Conservation (phyloP, 805 yeast genomes). For the Starmera caribaea region DNA sequence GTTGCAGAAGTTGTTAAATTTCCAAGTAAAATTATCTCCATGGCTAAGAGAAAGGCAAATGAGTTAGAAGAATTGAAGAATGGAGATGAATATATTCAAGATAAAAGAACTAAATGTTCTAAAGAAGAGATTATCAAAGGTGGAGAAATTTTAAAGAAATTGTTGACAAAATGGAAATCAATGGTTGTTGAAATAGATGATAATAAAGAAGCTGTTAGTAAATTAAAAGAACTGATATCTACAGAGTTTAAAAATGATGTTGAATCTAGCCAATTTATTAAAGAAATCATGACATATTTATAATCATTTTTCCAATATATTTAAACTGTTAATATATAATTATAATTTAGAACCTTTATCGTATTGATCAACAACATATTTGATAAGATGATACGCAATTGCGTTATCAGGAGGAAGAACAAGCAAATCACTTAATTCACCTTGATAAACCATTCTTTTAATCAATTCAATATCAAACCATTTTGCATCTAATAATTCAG, state of each 20-base stretch:
- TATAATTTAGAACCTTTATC: neutral
- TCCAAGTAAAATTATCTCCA: constrained; percentile 78
- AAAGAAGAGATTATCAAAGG: constrained; percentile 47
- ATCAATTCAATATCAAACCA: constrained; percentile 67
- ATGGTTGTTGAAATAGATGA: constrained; percentile 8
- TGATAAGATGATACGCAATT: constrained; percentile 18
- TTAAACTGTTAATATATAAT: neutral
- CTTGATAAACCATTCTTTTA: constrained; percentile 23
- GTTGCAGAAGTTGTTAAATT: constrained; percentile 95
- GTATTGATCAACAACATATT: constrained; percentile 10
- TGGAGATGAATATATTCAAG: constrained; percentile 27
- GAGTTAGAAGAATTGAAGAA: constrained; percentile 63
- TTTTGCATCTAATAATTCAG: constrained; percentile 75
- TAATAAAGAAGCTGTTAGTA: constrained; percentile 26
- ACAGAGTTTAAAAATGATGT: constrained; percentile 19
- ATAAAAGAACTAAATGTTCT: constrained; percentile 39
- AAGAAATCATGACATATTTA: constrained; percentile 30
- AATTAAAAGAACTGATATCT: constrained; percentile 25
- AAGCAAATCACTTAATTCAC: constrained; percentile 12
- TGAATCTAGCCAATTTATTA: constrained; percentile 30
- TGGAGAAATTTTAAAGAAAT: constrained; percentile 33
- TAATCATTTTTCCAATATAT: constrained; percentile 2
- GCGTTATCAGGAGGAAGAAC: constrained; percentile 17
- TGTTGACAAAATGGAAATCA: constrained; percentile 29
- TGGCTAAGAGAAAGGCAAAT: constrained; percentile 92